Evolutionary conservation across 495 filamentous ascomycete species (phyloP).

Genomic region (Diplogelasinospora grovesii): DNA sequence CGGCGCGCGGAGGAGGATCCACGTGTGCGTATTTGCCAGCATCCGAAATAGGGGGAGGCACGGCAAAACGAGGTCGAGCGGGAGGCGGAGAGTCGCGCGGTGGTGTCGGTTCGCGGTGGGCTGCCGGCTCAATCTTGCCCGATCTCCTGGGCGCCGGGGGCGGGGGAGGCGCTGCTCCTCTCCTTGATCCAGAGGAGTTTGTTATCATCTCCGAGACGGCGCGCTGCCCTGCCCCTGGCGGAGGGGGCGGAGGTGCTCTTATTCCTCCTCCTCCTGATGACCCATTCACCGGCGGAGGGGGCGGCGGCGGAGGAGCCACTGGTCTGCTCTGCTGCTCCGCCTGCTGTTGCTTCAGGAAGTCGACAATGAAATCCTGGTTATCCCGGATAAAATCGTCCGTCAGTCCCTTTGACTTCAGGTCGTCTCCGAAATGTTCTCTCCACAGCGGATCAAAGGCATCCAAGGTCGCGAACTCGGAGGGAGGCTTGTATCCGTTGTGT

Average conservation of each 20-base stretch:
- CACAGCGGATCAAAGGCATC: constrained; percentile 79
- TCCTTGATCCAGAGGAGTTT: constrained; percentile 45
- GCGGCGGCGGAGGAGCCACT: constrained; percentile 49
- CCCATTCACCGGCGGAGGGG: constrained; percentile 38
- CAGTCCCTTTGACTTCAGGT: constrained; percentile 79
- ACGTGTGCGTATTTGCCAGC: constrained; percentile 68
- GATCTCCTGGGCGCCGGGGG: constrained; percentile 70
- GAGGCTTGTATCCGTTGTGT: constrained; percentile 23
- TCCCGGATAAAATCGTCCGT: constrained; percentile 88
- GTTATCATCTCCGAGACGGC: constrained; percentile 22
- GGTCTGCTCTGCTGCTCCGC: constrained; percentile 37
- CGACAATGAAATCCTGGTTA: constrained; percentile 91
- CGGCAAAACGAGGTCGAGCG: constrained; percentile 60
- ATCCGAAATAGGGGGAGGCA: constrained; percentile 78
- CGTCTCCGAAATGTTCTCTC: constrained; percentile 72
- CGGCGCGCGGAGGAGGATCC: constrained; percentile 52
- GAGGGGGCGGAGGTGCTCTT: constrained; percentile 54
- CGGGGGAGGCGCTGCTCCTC: constrained; percentile 76
- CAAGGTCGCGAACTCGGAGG: constrained; percentile 55
- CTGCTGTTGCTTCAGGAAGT: constrained; percentile 79
- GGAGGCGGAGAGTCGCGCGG: constrained; percentile 51
- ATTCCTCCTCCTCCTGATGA: constrained; percentile 15
- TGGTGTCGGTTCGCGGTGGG: constrained; percentile 47
- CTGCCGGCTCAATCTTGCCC: constrained; percentile 30
- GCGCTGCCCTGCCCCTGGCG: constrained; percentile 33